phyloP scores from a whole-genome alignment of 2,329 filamentous ascomycete species.

The Aspergillus neotritici region DNA sequence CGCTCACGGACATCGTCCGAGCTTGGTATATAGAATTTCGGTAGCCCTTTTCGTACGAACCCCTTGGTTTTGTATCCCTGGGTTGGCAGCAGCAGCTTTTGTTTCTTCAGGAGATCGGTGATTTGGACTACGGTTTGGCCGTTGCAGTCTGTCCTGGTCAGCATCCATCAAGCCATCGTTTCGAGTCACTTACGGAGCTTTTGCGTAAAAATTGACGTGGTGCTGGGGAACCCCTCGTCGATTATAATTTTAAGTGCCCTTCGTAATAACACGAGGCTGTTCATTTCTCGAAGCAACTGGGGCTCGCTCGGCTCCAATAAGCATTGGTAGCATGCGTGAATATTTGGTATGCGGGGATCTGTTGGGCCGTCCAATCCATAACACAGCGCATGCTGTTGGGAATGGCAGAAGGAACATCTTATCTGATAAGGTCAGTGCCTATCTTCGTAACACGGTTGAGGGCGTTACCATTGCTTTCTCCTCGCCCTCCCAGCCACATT shows the following conservation, averaged over 20 bases:
- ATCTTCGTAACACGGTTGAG: background rate
- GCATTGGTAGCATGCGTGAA: conserved; percentile 46
- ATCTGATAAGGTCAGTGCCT: conserved; percentile 28
- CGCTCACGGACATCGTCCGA: conserved; percentile 14
- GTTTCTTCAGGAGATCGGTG: conserved; percentile 24
- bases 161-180: background rate
- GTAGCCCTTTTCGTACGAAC: conserved; percentile 25
- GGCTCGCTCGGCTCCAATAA: conserved; percentile 30
- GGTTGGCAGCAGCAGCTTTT: conserved; percentile 22
- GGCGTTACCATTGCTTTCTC: conserved; percentile 39
- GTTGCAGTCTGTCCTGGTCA: conserved; percentile 26
- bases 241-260: conserved; percentile 25
- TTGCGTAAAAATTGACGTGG: conserved; percentile 21
- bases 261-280: conserved; percentile 24
- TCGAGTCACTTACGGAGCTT: conserved; percentile 26
- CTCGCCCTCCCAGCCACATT: conserved; percentile 37
- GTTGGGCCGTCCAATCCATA: conserved; percentile 38
- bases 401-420: conserved; percentile 41
- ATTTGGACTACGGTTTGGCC: conserved; percentile 25
- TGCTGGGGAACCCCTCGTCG: conserved; percentile 25
- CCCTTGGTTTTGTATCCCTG: conserved; percentile 28
- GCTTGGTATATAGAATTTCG: conserved; percentile 22
- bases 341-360: conserved; percentile 37
- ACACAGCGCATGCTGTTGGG: conserved; percentile 44
- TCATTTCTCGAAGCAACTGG: conserved; percentile 23